Percentiles rank a stretch among this genome's conserved stretches.
Conservation (phyloP, 352 stramenopile species). For the Phytophthora lateralis region DNA sequence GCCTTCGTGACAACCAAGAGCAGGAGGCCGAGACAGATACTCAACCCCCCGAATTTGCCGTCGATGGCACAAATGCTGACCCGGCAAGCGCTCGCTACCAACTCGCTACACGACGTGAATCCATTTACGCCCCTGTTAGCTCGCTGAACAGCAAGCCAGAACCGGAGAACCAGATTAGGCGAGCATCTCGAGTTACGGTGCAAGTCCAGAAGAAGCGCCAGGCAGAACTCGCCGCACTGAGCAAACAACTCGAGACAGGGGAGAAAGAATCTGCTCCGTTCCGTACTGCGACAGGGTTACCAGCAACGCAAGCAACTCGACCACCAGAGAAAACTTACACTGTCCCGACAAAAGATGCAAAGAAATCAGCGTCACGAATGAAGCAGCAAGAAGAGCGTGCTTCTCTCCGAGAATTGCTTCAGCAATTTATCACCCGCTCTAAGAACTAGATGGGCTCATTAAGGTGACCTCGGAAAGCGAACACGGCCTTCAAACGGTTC, state of each 20-base stretch:
- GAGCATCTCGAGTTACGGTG: conserved; percentile 30
- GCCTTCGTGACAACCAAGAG: conserved; percentile 18
- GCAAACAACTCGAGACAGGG: conserved; percentile 20
- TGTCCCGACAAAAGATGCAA: conserved; percentile 8
- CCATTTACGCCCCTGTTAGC: conserved; percentile 47
- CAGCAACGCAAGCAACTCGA: conserved; percentile 13
- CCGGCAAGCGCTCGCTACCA: conserved; percentile 22
- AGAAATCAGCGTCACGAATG: conserved; percentile 12
- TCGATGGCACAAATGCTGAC: conserved; percentile 19
- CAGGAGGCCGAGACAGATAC: not conserved
- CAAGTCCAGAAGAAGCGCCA: conserved; percentile 54
- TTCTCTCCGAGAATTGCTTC: conserved; percentile 30
- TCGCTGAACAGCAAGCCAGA: conserved; percentile 16
- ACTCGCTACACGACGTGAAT: conserved; percentile 51
- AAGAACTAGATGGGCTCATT: conserved; percentile 8
- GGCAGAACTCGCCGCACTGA: conserved; percentile 42
- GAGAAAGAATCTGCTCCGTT: conserved; percentile 6
- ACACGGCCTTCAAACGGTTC: conserved; percentile 59
- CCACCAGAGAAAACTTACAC: conserved; percentile 21
- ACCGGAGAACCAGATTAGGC: conserved; percentile 11
- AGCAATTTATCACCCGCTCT: conserved; percentile 29
- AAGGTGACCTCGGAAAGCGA: conserved; percentile 38
- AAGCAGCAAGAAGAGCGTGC: conserved; percentile 27
- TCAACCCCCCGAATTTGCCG: not conserved
- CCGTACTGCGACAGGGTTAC: not conserved